A percentile compares a stretch with the other conserved stretches of the same genome.
phyloP scores from a whole-genome alignment of 768 basidiomycete genomes.

The Kondoa subrosea region DNA sequence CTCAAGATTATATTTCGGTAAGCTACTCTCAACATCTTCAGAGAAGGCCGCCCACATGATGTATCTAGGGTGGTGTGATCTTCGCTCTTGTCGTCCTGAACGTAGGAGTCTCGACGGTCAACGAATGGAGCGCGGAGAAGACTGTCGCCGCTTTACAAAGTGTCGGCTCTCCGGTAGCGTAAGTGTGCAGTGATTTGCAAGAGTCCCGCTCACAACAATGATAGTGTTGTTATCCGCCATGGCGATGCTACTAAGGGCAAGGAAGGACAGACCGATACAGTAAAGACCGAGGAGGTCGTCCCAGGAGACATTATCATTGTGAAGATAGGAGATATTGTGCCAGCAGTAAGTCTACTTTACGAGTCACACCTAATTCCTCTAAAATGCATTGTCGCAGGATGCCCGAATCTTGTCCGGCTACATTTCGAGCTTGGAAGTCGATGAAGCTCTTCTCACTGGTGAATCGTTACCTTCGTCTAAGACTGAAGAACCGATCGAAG shows the following conservation, averaged over 20 bases:
- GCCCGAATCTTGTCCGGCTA: constrained; percentile 30
- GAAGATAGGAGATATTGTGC: constrained; percentile 36
- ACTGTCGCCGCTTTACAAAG: constrained; percentile 35
- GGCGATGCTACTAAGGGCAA: constrained; percentile 7
- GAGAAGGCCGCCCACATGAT: neutral
- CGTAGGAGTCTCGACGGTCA: constrained; percentile 16
- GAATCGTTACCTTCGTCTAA: constrained; percentile 33
- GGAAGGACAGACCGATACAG: constrained; percentile 19
- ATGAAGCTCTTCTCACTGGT: constrained; percentile 37
- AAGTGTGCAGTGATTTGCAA: neutral
- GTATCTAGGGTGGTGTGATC: constrained; percentile 17
- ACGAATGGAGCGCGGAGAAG: constrained; percentile 30
- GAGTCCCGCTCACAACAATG: neutral
- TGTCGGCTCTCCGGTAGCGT: constrained; percentile 33
- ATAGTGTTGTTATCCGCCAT: constrained; percentile 29
- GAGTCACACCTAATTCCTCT: neutral
- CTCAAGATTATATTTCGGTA: constrained; percentile 40
- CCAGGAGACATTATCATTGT: constrained; percentile 33
- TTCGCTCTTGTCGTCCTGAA: constrained; percentile 18
- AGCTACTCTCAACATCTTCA: neutral
- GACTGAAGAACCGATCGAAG: constrained; percentile 19
- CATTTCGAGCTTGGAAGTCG: constrained; percentile 33
- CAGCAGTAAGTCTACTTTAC: constrained; percentile 28
- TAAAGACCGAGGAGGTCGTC: constrained; percentile 29
- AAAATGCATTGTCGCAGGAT: constrained; percentile 20